phyloP scores from a whole-genome alignment of 306 rosid species.

The Neltuma alba region DNA sequence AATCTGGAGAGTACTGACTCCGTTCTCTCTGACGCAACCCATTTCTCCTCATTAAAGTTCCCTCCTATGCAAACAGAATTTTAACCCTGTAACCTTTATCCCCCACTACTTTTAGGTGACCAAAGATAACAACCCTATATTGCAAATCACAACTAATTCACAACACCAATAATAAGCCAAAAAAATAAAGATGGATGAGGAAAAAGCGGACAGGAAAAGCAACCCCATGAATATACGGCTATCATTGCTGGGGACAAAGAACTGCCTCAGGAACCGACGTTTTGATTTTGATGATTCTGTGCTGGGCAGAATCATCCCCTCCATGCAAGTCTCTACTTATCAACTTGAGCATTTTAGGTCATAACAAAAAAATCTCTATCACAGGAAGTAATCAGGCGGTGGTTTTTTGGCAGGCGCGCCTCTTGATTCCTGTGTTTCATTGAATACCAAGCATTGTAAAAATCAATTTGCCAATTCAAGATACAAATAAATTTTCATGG shows the following conservation, averaged over 20 bases:
- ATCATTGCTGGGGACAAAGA: slow-evolving; percentile 35
- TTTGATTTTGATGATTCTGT: slow-evolving; percentile 24
- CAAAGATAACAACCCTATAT: slow-evolving; percentile 47
- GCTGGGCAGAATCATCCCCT: slow-evolving; percentile 31
- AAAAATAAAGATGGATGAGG: slow-evolving; percentile 37
- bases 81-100: slow-evolving; percentile 38
- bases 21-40: slow-evolving; percentile 39
- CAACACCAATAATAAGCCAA: slow-evolving; percentile 48
- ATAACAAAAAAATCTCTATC: slow-evolving; percentile 30
- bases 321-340: slow-evolving; percentile 41
- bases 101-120: slow-evolving; percentile 49
- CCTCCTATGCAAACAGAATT: slow-evolving; percentile 48
- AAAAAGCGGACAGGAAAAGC: slow-evolving; percentile 46
- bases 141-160: slow-evolving; percentile 59
- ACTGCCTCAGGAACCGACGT: slow-evolving; percentile 41
- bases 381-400: slow-evolving; percentile 96
- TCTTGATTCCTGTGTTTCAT: slow-evolving; percentile 79
- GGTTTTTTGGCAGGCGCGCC: slow-evolving; percentile 89
- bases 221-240: slow-evolving; percentile 43
- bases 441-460: slow-evolving; percentile 1
- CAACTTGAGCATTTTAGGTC: slow-evolving; percentile 43
- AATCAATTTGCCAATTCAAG: not conserved
- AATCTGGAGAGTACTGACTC: slow-evolving; percentile 37
- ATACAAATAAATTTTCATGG: not conserved
- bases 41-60: slow-evolving; percentile 38